A percentile compares a stretch with the other conserved stretches of the same genome.
Evolutionary conservation across 441 rosid genomes (phyloP).

Genomic region (Biscutella laevigata): DNA sequence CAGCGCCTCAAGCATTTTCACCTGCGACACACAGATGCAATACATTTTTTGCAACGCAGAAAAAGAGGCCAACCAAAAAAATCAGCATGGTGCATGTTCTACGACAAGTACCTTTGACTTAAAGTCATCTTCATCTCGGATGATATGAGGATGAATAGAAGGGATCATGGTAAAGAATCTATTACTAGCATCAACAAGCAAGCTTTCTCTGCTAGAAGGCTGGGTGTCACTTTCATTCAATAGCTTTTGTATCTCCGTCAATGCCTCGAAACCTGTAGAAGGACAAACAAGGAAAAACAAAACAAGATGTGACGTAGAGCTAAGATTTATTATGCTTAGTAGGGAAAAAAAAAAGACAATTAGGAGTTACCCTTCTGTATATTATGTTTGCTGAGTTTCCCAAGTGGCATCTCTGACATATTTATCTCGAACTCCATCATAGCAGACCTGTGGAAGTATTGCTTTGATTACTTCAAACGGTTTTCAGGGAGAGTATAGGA

Average conservation of each 20-base stretch:
- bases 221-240: slow-evolving; percentile 37
- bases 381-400: slow-evolving; percentile 84
- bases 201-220: slow-evolving; percentile 58
- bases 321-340: neutral
- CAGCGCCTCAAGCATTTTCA: slow-evolving; percentile 97
- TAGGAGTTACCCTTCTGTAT: slow-evolving; percentile 62
- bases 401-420: slow-evolving; percentile 97
- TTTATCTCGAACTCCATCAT: slow-evolving; percentile 97
- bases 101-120: slow-evolving; percentile 63
- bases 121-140: slow-evolving; percentile 80
- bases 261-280: slow-evolving; percentile 83
- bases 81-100: neutral
- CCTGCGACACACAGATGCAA: slow-evolving; percentile 35
- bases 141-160: slow-evolving; percentile 77
- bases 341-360: neutral
- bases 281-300: neutral
- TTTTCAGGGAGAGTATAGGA: slow-evolving; percentile 9
- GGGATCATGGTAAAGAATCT: slow-evolving; percentile 90
- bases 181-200: slow-evolving; percentile 88
- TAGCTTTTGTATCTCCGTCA: slow-evolving; percentile 84
- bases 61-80: neutral
- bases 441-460: slow-evolving; percentile 62
- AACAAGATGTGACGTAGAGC: neutral
- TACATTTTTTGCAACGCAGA: neutral
- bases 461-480: slow-evolving; percentile 2